Percentiles rank a stretch among this genome's conserved stretches.
phyloP scores from a whole-genome alignment of 106 monocot species.

The Dioscorea dumetorum region DNA sequence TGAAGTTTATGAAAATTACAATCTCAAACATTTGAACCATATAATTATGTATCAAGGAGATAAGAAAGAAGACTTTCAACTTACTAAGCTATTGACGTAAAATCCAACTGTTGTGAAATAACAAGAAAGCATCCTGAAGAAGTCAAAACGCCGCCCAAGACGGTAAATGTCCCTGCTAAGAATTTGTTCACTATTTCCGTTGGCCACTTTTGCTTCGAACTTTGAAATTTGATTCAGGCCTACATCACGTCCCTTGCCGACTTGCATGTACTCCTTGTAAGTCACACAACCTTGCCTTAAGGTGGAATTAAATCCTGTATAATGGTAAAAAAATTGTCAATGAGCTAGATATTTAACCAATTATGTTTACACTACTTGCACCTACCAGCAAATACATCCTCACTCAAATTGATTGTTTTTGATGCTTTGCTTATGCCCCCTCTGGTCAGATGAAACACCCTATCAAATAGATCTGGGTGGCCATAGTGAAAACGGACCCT shows the following conservation, averaged over 20 bases:
- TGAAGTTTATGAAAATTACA: no score
- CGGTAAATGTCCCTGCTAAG: slow-evolving; percentile 72
- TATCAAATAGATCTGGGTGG: slow-evolving; percentile 83
- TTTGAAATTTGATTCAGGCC: slow-evolving; percentile 85
- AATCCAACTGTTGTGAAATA: slow-evolving; percentile 81
- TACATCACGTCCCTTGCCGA: slow-evolving; percentile 84
- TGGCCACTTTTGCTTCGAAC: slow-evolving; percentile 80
- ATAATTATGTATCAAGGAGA: no score
- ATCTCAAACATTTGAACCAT: no score
- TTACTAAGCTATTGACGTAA: slow-evolving; percentile 73
- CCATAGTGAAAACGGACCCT: slow-evolving; percentile 94
- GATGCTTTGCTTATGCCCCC: slow-evolving; percentile 92
- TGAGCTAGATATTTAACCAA: not conserved
- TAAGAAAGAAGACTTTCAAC: no score
- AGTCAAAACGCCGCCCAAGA: slow-evolving; percentile 64
- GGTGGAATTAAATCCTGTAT: slow-evolving; percentile 70
- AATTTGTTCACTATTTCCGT: slow-evolving; percentile 76
- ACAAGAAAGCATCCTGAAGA: slow-evolving; percentile 73
- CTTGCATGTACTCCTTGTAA: slow-evolving; percentile 73
- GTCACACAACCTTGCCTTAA: slow-evolving; percentile 51
- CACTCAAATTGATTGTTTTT: slow-evolving; percentile 79
- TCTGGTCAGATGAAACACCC: slow-evolving; percentile 78
- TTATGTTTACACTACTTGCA: not conserved
- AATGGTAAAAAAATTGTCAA: not conserved
- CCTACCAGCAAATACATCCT: slow-evolving; percentile 83